Evolutionary conservation across 176 grass and related monocot species (phyloP), one percentile per base, ranked within the genome.

Genomic region (Saccharum spontaneum): DNA sequence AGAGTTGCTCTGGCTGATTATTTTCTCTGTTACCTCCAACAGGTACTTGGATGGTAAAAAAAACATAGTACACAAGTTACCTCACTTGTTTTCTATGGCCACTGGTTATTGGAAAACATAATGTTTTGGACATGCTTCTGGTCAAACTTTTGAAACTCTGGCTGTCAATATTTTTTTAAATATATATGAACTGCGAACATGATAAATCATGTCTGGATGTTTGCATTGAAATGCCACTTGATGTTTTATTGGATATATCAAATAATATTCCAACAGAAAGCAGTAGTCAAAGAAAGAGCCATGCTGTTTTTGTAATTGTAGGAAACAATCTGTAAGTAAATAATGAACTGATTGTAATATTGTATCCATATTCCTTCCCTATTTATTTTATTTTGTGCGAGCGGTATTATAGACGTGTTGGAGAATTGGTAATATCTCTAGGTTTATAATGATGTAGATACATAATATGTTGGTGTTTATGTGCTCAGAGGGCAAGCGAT

Each of bases 221-320:
- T 45, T 73, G 41, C 26, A 43, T 73, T 48, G 41, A 48, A 73
- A 48, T 17, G 41, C 13, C 13, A 43, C 6, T 26, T 63, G 8
- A 23, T 77, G n/a, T 60, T 77, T 77, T 22, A 60, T 60, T 60
- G 52, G 75, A 78, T 78, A 63, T 13, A 48, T 46, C 52, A 16
- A 73, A 16, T 71, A 44, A 30, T 65, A 12, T 31, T 78, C 57
- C 24, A 10, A 79, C 63, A 79, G 77, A 45, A 45, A 79, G 63
- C 62, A 45, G 15, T 79, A 64, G 38, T 28, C 23, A 28, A 79
- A 12, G 57, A 30, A 59, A 57, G 23, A 8, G 34, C 2, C 15
- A 18, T 78, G 22, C 16, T 15, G 7, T 52, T 55, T 76, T 36
- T 52, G 48, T n/a, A 18, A 52, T 44, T 33, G 45, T 16, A 75